Evolutionary conservation across 2,329 filamentous ascomycete species (phyloP).

Genomic region (Pseudogymnoascus sp.): DNA sequence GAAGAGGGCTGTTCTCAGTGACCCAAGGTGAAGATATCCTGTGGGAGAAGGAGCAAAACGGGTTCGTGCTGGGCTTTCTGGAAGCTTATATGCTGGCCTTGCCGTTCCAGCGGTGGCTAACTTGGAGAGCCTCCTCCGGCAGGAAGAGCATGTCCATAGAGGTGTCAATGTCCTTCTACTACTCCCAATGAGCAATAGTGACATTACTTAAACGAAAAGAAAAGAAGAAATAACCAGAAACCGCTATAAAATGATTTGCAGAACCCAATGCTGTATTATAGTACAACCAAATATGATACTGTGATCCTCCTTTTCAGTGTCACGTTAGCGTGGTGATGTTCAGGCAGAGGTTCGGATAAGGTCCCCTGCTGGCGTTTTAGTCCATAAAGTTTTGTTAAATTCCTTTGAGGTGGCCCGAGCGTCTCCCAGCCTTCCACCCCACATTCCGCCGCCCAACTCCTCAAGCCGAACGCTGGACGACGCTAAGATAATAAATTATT

Average conservation of each 20-base stretch:
- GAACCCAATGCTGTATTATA: neutral
- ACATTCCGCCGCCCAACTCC: conserved; percentile 5
- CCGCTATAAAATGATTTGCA: neutral
- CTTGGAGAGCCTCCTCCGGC: conserved; percentile 12
- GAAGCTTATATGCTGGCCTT: conserved; percentile 26
- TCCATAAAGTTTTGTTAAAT: neutral
- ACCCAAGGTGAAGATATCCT: conserved; percentile 86
- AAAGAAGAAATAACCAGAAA: neutral
- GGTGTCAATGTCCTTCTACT: conserved; percentile 13
- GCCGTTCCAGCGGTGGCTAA: conserved; percentile 8
- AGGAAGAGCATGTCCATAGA: conserved; percentile 23
- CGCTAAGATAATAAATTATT: conserved; percentile 12
- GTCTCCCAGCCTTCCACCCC: conserved; percentile 5
- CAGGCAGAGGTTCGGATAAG: neutral
- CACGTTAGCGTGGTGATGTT: neutral
- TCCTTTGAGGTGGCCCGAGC: neutral
- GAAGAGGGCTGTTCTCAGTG: conserved; percentile 85
- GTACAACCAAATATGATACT: neutral
- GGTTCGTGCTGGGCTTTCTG: conserved; percentile 58
- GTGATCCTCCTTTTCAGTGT: neutral
- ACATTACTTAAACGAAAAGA: neutral
- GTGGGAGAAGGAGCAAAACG: conserved; percentile 95
- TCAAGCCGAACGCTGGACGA: neutral
- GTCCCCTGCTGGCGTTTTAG: neutral
- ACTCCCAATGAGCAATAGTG: conserved; percentile 16